Percentiles rank a stretch among this genome's conserved stretches.
phyloP scores from a whole-genome alignment of 495 filamentous ascomycete species.

The Thermochaetoides thermophila region DNA sequence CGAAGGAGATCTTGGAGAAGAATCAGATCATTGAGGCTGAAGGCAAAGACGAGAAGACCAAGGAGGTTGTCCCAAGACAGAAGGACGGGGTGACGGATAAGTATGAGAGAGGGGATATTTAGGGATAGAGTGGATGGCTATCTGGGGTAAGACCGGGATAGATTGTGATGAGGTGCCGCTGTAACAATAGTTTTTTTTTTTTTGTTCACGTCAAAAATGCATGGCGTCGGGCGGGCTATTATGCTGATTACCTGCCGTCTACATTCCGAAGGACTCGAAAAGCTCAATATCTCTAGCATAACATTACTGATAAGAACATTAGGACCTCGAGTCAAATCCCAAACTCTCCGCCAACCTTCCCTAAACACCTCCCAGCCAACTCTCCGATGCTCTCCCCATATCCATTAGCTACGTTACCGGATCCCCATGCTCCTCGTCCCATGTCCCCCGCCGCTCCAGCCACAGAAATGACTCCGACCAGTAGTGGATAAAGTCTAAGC shows the following conservation, averaged over 20 bases:
- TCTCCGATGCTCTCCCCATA: too few species aligned
- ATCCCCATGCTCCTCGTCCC: conserved; percentile 41
- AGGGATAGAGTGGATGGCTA: not conserved
- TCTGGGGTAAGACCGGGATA: not conserved
- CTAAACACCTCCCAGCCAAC: conserved; percentile 46
- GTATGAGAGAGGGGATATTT: not conserved
- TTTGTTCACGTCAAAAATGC: not conserved
- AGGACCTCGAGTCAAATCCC: too few species aligned
- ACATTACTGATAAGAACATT: too few species aligned
- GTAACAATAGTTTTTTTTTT: conserved; percentile 3
- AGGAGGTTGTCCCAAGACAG: conserved; percentile 6
- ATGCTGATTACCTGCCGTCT: not conserved
- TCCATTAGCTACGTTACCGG: too few species aligned
- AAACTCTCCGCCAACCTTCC: conserved; percentile 52
- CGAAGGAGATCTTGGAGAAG: conserved; percentile 32
- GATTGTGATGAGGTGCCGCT: not conserved
- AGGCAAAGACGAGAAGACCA: conserved; percentile 3
- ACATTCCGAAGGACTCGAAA: conserved; percentile 1
- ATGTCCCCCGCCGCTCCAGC: conserved; percentile 48
- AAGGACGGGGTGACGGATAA: not conserved
- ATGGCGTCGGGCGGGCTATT: conserved; percentile 1
- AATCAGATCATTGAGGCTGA: conserved; percentile 10
- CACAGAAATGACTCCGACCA: conserved; percentile 53
- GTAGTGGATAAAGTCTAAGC: conserved; percentile 65
- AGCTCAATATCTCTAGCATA: too few species aligned